These are phyloP conservation scores for Entonaema liquescens DNA, from an alignment of 495 filamentous ascomycete genomes.

Conservation along the genomic window DNA sequence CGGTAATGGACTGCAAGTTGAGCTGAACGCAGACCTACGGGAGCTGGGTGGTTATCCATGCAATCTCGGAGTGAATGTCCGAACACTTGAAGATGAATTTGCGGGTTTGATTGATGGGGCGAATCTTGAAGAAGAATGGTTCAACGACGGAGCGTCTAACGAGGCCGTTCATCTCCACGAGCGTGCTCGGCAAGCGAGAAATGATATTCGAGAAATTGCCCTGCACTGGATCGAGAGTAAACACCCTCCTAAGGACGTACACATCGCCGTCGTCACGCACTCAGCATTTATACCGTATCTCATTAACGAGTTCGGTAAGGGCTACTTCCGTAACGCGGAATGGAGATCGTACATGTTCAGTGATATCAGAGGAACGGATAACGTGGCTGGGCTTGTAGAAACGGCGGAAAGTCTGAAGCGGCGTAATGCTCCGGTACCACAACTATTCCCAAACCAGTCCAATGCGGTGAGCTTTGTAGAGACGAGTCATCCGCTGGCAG, in stretches of 20 bases:
- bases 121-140: neutral
- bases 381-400: neutral
- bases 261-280: neutral
- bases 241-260: neutral
- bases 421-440: neutral
- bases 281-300: neutral
- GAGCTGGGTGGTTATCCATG: conserved; percentile 78
- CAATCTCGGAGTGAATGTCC: conserved; percentile 70
- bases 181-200: neutral
- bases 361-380: neutral
- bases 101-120: conserved; percentile 58
- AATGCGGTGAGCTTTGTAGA: too few species aligned
- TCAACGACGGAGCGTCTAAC: too few species aligned
- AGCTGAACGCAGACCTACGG: conserved; percentile 73
- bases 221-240: neutral
- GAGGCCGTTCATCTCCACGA: neutral
- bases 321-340: neutral
- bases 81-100: conserved; percentile 64
- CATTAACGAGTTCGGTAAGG: neutral
- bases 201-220: neutral
- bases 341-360: conserved; percentile 1
- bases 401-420: neutral
- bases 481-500: too few species aligned
- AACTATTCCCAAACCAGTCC: too few species aligned
- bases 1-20: conserved; percentile 29